Base-by-base conservation (phyloP, 2,329 filamentous ascomycete genomes). In the Beauveria pseudobassiana region DNA sequence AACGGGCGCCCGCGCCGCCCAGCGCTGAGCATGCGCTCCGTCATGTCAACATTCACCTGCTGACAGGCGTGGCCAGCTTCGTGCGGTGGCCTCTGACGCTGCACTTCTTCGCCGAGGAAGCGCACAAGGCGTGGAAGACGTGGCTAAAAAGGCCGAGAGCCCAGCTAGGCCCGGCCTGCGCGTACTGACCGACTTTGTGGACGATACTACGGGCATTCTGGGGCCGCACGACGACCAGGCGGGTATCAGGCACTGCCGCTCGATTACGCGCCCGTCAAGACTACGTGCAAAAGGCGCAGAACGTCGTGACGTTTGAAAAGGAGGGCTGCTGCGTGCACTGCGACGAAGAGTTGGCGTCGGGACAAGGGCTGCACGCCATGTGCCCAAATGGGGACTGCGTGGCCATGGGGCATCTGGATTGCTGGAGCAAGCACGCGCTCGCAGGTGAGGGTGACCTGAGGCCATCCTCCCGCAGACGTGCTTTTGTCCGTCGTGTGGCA, bases 31-130 rank as follows among this genome's bases (percentile, higher is more conserved):
- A 72, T 96, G 50, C 81, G 77, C 26, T 89, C 89, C 3, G 81
- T 91, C 45, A 72, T 98, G 30, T 87, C 3, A 95, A 96, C 68
- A 74, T 98, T 28, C 90, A 96, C 71, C 78, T 95, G 3, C 79
- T 99, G 0, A 80, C 96, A 1, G 82, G 88, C 0, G 89, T 92
- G 2, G 82, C 85, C 2, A 95, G 90, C 72, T 98, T 98, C 71
- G 77, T 80, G 18, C 79, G 86, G 51, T 96, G 92, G 93, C 93
- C 93, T 22, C 78, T 99, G 59, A 83, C 83, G 59, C 71, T 97
- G 52, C 87, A 89, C 26, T 93, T 98, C 73, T 93, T 96, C 67
- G 80, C 80, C 2, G 75, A 78, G 3, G 89, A 93, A 63, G 87
- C 91, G 0, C 82, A 89, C 67, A 75, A 76, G 22, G 80, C 82